These are phyloP conservation scores for Fraxinus quadrangulata DNA, from an alignment of 257 asterid genomes.

Conservation along the genomic window DNA sequence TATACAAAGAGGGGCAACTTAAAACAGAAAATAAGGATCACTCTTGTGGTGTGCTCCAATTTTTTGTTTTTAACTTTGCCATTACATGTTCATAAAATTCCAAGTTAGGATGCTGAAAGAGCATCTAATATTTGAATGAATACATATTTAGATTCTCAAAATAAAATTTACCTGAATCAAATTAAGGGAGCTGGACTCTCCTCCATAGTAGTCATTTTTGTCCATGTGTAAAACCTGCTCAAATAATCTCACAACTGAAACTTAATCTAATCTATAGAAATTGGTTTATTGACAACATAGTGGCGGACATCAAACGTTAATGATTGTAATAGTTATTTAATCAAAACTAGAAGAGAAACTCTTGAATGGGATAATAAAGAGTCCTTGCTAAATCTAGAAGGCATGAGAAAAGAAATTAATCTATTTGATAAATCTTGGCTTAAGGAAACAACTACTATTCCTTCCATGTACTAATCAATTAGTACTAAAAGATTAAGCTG, in stretches of 20 bases:
- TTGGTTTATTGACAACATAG: not conserved
- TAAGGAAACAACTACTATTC: not conserved
- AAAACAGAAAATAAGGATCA: not conserved
- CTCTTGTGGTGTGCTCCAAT: not conserved
- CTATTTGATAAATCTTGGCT: not conserved
- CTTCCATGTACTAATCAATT: not conserved
- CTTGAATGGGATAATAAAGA: not conserved
- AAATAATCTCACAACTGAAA: constrained; percentile 16
- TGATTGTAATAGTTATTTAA: too few species aligned
- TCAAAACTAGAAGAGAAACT: not conserved
- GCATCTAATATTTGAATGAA: not conserved
- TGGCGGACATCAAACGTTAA: not conserved
- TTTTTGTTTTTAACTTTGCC: not conserved
- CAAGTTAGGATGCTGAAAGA: not conserved
- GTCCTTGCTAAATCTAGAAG: not conserved
- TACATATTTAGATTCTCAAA: not conserved
- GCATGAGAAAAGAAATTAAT: not conserved
- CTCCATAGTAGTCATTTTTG: constrained; percentile 95
- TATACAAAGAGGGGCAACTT: not conserved
- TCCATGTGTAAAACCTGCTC: constrained; percentile 93
- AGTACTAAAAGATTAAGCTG: not conserved
- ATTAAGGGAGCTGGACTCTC: constrained; percentile 85
- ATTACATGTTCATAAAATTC: not conserved
- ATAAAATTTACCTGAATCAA: constrained; percentile 68
- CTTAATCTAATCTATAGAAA: not conserved